Evolutionary conservation across 2,329 filamentous ascomycete species (phyloP).

Genomic region (Clonostachys chloroleuca): DNA sequence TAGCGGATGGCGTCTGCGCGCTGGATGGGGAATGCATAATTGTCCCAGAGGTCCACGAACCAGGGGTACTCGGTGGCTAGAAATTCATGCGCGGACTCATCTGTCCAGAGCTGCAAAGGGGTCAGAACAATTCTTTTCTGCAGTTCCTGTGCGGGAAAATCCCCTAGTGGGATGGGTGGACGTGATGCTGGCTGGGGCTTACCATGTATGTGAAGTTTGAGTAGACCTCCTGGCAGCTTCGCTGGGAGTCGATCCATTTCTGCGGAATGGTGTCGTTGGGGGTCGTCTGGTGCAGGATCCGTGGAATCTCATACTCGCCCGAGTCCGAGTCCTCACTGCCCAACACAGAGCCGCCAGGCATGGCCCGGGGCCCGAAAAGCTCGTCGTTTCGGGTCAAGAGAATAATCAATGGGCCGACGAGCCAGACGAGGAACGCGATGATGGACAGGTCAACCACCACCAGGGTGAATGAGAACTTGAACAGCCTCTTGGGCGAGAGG

Average conservation of each 20-base stretch:
- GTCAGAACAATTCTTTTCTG: not conserved
- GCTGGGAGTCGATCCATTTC: constrained; percentile 61
- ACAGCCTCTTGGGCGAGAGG: constrained; percentile 6
- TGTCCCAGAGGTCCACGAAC: constrained; percentile 67
- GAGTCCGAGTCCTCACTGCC: constrained; percentile 66
- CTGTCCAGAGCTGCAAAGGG: constrained; percentile 61
- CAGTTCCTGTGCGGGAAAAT: not conserved
- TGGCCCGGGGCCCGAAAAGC: constrained; percentile 15
- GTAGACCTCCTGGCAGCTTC: constrained; percentile 64
- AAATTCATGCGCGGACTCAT: constrained; percentile 61
- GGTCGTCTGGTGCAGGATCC: constrained; percentile 74
- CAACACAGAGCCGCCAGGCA: not conserved
- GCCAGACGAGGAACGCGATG: constrained; percentile 59
- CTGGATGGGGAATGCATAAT: constrained; percentile 67
- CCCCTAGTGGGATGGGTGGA: not conserved
- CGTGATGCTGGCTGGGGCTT: constrained; percentile 11
- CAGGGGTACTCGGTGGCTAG: constrained; percentile 66
- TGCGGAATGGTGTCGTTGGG: constrained; percentile 64
- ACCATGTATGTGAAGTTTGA: constrained; percentile 72
- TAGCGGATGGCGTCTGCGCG: constrained; percentile 70
- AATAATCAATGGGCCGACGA: constrained; percentile 66
- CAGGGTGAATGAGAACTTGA: constrained; percentile 48
- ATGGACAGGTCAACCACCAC: constrained; percentile 57
- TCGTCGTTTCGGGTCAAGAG: constrained; percentile 49
- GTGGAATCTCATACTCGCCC: constrained; percentile 66